Conservation (phyloP, 768 basidiomycete genomes). For the Mycena pura region DNA sequence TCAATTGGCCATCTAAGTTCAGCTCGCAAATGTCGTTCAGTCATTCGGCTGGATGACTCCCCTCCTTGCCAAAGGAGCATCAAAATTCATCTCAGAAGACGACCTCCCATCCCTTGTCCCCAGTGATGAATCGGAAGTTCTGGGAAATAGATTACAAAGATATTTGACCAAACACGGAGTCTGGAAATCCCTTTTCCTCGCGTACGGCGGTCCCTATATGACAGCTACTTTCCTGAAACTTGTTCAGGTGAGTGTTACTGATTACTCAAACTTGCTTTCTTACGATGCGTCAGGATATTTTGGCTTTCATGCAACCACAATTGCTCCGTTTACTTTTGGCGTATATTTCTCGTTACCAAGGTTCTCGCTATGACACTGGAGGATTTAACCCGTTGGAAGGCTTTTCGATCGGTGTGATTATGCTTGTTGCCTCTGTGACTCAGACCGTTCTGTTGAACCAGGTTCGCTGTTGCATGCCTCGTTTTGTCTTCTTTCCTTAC, state of each 20-base stretch:
- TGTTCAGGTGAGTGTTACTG: constrained; percentile 47
- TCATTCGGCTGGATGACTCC: constrained; percentile 89
- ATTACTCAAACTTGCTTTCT: background rate
- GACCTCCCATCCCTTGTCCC: constrained; percentile 82
- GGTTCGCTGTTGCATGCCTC: constrained; percentile 35
- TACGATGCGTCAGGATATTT: constrained; percentile 50
- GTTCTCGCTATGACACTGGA: constrained; percentile 43
- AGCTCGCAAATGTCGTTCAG: constrained; percentile 34
- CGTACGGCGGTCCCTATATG: constrained; percentile 82
- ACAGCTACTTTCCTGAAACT: constrained; percentile 71
- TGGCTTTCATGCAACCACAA: constrained; percentile 89
- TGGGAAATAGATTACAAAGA: constrained; percentile 65
- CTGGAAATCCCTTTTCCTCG: constrained; percentile 75
- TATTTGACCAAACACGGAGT: constrained; percentile 71
- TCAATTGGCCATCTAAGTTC: background rate
- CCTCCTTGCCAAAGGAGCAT: constrained; percentile 73
- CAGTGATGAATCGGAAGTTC: constrained; percentile 70
- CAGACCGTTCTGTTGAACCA: constrained; percentile 87
- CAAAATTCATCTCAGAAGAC: constrained; percentile 76
- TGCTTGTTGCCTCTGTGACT: constrained; percentile 81
- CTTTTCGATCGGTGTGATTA: constrained; percentile 73
- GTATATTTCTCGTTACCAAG: constrained; percentile 84
- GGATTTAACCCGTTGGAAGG: constrained; percentile 62
- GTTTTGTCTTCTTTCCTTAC: background rate
- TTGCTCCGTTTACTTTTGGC: constrained; percentile 78